phyloP scores from a whole-genome alignment of 1,284 basidiomycete genomes.

The Xerocomus cyaneibrunnescens region DNA sequence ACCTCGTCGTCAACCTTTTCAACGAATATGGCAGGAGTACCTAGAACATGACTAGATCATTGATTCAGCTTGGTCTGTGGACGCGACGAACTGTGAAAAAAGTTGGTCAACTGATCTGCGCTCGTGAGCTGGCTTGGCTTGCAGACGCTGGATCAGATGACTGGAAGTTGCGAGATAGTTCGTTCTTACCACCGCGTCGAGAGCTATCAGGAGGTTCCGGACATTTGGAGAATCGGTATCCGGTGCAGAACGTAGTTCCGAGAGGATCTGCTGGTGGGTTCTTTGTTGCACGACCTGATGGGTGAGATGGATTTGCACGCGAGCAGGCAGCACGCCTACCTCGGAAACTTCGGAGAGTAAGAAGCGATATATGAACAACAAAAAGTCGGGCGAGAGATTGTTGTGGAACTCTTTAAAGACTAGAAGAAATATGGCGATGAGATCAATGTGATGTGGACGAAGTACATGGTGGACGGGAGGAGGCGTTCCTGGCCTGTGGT shows the following conservation, averaged over 20 bases:
- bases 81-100: constrained; percentile 55
- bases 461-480: constrained; percentile 62
- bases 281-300: constrained; percentile 42
- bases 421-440: constrained; percentile 60
- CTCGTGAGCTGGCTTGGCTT: constrained; percentile 51
- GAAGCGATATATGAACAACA: constrained; percentile 61
- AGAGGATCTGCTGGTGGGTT: constrained; percentile 40
- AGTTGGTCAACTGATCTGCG: constrained; percentile 59
- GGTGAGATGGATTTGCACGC: not conserved
- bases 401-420: constrained; percentile 56
- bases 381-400: constrained; percentile 54
- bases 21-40: constrained; percentile 51
- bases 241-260: constrained; percentile 31
- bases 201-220: constrained; percentile 34
- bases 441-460: constrained; percentile 69
- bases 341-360: constrained; percentile 62
- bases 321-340: constrained; percentile 24
- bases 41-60: constrained; percentile 32
- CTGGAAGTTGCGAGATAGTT: not conserved
- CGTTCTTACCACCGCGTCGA: constrained; percentile 46
- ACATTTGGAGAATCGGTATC: constrained; percentile 28
- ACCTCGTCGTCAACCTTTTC: constrained; percentile 54
- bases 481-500: constrained; percentile 37
- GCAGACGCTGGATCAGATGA: constrained; percentile 17
- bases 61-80: not conserved